Percentiles rank a stretch among this genome's conserved stretches.
phyloP scores from a whole-genome alignment of 176 grass and related monocot genomes.

The Cocos nucifera region DNA sequence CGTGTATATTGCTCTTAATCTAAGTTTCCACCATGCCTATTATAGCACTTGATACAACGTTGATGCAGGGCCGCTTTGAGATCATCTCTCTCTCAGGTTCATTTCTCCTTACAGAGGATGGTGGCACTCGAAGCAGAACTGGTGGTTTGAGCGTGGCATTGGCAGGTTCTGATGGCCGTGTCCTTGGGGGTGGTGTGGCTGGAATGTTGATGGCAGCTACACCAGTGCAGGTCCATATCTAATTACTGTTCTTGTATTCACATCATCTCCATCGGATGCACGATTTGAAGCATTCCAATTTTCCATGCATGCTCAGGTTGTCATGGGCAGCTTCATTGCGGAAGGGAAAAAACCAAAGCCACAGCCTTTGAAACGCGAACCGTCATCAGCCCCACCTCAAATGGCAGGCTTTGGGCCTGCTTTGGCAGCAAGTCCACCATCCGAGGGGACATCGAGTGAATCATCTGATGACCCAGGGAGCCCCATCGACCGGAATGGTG shows the following conservation, averaged over 20 bases:
- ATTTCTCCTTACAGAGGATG: conserved; percentile 86
- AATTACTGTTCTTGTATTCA: too few species aligned
- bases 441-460: conserved; percentile 63
- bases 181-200: conserved; percentile 95
- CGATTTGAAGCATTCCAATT: background rate
- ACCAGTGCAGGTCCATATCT: conserved; percentile 62
- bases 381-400: conserved; percentile 49
- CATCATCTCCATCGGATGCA: too few species aligned
- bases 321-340: conserved; percentile 87
- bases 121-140: conserved; percentile 84
- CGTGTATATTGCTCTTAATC: too few species aligned
- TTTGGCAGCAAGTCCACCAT: conserved; percentile 47
- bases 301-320: conserved; percentile 38
- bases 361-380: conserved; percentile 56
- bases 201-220: conserved; percentile 87
- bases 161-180: conserved; percentile 89
- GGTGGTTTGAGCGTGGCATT: conserved; percentile 87
- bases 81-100: conserved; percentile 97
- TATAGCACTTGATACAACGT: background rate
- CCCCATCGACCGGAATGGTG: conserved; percentile 52
- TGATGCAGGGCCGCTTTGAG: conserved; percentile 86
- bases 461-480: conserved; percentile 66
- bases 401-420: conserved; percentile 48
- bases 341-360: conserved; percentile 81
- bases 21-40: too few species aligned